Evolutionary conservation across 176 grass and related monocot genomes (phyloP).

Genomic region (Triticum aestivum): DNA sequence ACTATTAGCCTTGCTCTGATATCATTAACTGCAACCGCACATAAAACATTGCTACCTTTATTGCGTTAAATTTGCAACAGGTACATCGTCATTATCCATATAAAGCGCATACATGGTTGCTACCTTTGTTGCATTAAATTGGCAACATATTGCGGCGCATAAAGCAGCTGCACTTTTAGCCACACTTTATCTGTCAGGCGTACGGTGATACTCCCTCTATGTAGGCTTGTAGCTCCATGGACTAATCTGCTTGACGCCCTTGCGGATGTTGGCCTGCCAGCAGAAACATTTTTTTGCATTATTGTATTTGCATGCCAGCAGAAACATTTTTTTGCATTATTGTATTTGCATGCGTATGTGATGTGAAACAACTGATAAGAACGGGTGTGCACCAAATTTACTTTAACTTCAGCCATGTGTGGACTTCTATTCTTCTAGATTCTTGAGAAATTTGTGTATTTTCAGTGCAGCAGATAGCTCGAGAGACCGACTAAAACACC

Average conservation of each 20-base stretch:
- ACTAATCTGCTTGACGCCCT: constrained; percentile 61
- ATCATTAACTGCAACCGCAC: no score
- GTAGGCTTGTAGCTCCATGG: constrained; percentile 45
- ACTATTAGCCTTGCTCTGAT: no score
- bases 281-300: background rate
- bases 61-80: background rate
- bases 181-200: background rate
- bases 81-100: background rate
- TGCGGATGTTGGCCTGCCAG: constrained; percentile 58
- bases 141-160: background rate
- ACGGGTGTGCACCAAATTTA: background rate
- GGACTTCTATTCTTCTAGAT: background rate
- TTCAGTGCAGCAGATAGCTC: background rate
- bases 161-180: background rate
- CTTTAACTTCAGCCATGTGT: background rate
- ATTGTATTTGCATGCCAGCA: background rate
- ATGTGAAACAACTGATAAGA: background rate
- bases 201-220: background rate
- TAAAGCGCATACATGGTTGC: background rate
- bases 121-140: background rate
- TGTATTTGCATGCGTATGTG: background rate
- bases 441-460: background rate
- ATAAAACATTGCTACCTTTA: no score
- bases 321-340: background rate
- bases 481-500: background rate